Percentiles rank a stretch among this genome's conserved stretches.
These are phyloP conservation scores for Colletotrichum tabaci DNA, from an alignment of 2,329 filamentous ascomycete species.

Conservation along the genomic window DNA sequence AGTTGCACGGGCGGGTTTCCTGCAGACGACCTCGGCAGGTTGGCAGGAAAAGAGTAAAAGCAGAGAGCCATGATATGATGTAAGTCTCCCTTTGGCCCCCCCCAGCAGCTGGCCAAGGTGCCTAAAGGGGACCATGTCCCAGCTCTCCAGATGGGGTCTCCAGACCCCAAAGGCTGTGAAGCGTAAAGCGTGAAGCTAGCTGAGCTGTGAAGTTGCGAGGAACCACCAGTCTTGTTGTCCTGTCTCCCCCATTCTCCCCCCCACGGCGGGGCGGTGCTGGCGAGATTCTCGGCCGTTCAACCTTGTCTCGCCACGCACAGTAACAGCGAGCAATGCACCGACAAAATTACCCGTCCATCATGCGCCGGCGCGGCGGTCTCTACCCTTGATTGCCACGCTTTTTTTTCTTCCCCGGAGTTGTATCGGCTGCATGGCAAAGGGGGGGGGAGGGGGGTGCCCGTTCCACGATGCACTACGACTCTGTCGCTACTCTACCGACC, in stretches of 20 bases:
- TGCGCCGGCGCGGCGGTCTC: constrained; percentile 13
- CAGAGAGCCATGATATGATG: neutral
- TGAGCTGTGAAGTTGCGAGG: neutral
- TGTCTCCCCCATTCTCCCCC: neutral
- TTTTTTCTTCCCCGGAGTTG: neutral
- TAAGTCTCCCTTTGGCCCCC: neutral
- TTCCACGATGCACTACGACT: neutral
- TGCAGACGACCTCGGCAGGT: too few relatives aligned
- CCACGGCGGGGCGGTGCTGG: constrained; percentile 25
- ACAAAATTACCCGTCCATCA: constrained; percentile 35
- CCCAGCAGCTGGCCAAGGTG: neutral
- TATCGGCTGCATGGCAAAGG: neutral
- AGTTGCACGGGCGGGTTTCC: neutral
- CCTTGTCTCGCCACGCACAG: constrained; percentile 26
- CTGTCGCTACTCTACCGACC: neutral
- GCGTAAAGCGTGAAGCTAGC: too few relatives aligned
- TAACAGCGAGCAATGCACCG: constrained; percentile 41
- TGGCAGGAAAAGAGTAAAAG: neutral
- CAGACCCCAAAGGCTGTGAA: too few relatives aligned
- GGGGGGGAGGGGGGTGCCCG: too few relatives aligned
- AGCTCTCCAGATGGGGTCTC: constrained; percentile 8
- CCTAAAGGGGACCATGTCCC: neutral
- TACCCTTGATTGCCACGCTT: constrained; percentile 2
- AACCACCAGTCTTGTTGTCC: too few relatives aligned
- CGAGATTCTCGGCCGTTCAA: constrained; percentile 35